Evolutionary conservation across 345 rosid species (phyloP).

Genomic region (Eucalyptus victrix): DNA sequence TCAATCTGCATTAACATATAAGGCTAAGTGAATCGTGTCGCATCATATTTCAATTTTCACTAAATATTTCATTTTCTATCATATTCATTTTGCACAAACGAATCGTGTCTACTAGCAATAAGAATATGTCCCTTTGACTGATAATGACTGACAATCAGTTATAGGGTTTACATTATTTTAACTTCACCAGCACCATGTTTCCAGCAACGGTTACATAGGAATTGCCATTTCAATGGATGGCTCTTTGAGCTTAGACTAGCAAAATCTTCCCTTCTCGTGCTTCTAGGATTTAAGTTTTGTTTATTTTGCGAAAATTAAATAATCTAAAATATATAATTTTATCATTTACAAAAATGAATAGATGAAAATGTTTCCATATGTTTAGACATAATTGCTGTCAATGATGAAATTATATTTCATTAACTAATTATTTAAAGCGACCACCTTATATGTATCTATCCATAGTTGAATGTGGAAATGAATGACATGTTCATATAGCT

Average conservation of each 20-base stretch:
- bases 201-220: background rate
- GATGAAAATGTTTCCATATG: too few species aligned
- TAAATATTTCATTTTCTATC: background rate
- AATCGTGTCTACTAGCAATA: background rate
- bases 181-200: background rate
- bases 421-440: too few species aligned
- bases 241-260: too few species aligned
- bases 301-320: background rate
- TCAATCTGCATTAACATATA: background rate
- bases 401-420: too few species aligned
- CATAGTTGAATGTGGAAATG: too few species aligned
- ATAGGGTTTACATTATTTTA: background rate
- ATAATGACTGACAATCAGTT: background rate
- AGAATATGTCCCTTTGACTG: background rate
- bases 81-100: background rate
- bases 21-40: background rate
- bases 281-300: too few species aligned
- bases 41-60: background rate
- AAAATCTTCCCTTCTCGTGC: too few species aligned
- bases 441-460: too few species aligned
- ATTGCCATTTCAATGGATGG: background rate
- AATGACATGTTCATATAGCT: background rate
- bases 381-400: too few species aligned
- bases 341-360: too few species aligned
- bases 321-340: too few species aligned